Conservation (phyloP, 2,329 filamentous ascomycete species). For the Fusarium mexicanum region DNA sequence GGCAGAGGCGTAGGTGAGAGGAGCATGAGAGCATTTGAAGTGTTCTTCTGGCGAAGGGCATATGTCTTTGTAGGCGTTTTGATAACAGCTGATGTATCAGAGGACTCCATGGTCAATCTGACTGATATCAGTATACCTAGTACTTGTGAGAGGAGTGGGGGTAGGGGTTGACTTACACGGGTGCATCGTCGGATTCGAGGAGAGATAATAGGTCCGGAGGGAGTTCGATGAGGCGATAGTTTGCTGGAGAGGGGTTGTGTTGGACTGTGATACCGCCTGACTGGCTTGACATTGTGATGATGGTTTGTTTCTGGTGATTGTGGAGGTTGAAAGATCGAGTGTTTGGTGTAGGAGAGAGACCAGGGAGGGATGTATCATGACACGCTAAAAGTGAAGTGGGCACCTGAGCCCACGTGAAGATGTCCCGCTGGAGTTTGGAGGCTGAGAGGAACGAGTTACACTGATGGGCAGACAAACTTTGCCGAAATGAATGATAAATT, state of each 20-base stretch:
- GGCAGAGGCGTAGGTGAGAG: constrained; percentile 45
- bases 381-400: constrained; percentile 2
- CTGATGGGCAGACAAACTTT: background rate
- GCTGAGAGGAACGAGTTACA: background rate
- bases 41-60: constrained; percentile 72
- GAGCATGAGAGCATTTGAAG: constrained; percentile 72
- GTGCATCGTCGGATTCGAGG: constrained; percentile 63
- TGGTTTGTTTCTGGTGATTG: background rate
- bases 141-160: background rate
- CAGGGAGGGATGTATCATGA: background rate
- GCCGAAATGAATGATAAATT: background rate
- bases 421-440: background rate
- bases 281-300: constrained; percentile 57
- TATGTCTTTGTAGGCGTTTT: constrained; percentile 63
- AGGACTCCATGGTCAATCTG: constrained; percentile 61
- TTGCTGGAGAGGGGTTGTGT: constrained; percentile 58
- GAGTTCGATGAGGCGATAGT: constrained; percentile 71
- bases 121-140: background rate
- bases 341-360: background rate
- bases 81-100: constrained; percentile 61
- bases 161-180: constrained; percentile 56
- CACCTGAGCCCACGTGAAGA: constrained; percentile 17
- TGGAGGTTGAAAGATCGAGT: background rate
- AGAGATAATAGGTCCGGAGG: constrained; percentile 66
- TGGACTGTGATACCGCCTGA: constrained; percentile 60